These are phyloP conservation scores for Immersiporthe knoxdaviesiana DNA, from an alignment of 2,329 filamentous ascomycete genomes.

Conservation along the genomic window DNA sequence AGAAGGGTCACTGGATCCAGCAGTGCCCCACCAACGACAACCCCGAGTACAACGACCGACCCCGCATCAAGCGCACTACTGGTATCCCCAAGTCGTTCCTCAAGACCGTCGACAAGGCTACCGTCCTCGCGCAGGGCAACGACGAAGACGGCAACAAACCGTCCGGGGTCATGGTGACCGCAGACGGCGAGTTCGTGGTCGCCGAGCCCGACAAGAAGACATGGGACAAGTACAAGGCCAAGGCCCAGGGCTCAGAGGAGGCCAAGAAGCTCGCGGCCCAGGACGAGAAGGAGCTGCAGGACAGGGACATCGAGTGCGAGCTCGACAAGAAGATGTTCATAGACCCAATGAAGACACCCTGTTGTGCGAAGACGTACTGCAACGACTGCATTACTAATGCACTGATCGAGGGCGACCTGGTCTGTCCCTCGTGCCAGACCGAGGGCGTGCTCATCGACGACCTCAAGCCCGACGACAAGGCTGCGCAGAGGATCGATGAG, in stretches of 20 bases:
- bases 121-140: constrained; percentile 72
- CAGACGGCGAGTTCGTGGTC: constrained; percentile 96
- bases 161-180: constrained; percentile 94
- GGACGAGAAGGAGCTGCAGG: constrained; percentile 84
- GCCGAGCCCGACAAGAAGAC: constrained; percentile 93
- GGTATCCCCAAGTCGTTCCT: constrained; percentile 95
- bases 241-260: constrained; percentile 82
- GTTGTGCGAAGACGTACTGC: constrained; percentile 98
- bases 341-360: constrained; percentile 98
- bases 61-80: constrained; percentile 92
- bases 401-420: constrained; percentile 96
- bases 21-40: constrained; percentile 98
- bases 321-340: constrained; percentile 98
- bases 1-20: constrained; percentile 99
- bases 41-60: constrained; percentile 90
- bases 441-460: constrained; percentile 94
- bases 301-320: constrained; percentile 86
- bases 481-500: constrained; percentile 74
- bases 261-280: constrained; percentile 77
- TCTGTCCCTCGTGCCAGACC: constrained; percentile 88
- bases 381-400: constrained; percentile 99
- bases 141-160: constrained; percentile 80
- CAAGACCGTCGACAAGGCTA: constrained; percentile 91
- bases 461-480: constrained; percentile 80
- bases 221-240: constrained; percentile 97